Evolutionary conservation across 1,284 basidiomycete genomes (phyloP), one percentile per base, ranked within the genome.

Genomic region (Apiotrichum akiyoshidainum): DNA sequence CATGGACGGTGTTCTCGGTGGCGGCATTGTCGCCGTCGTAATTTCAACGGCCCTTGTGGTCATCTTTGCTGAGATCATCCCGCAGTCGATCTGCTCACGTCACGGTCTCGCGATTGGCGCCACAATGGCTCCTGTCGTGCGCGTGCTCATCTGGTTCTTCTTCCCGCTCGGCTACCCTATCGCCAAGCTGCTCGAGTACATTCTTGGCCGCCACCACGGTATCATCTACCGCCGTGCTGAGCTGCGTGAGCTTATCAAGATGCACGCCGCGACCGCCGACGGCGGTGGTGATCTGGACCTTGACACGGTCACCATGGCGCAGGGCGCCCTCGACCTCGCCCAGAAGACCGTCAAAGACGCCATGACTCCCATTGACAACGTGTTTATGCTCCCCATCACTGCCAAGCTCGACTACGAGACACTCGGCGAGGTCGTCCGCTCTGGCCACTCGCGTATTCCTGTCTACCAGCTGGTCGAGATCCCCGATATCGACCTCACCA

Each of bases 21-120:
- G 89, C 39, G 89, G 89, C 39, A 79, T 88, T 22, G 84, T 83
- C 68, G 87, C 89, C 52, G 88, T 91, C 53, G 82, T 90, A 60
- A 85, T 87, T 59, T 88, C 86, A 67, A 92, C 90, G 1, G 84
- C 87, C 21, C 81, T 92, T 49, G 90, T 92, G 64, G 89, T 92
- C 65, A 88, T 91, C 87, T 89, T 51, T 59, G 46, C 50, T 19
- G 69, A 72, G 55, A 70, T 74, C 56, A 74, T 73, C 57, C 72
- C 73, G 0, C 90, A 90, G 72, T 89, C 87, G 4, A 79, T 93
- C 14, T 96, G 91, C 74, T 92, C 90, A n/a, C 87, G 92, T 22
- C 88, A 94, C 79, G 93, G 92, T 37, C 83, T 96, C 2, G 87
- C 87, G 62, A 85, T 96, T 52, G 92, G 93, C 40, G 92, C 93